phyloP scores from a whole-genome alignment of 768 basidiomycete genomes.

The Tricholoma saponaceum region DNA sequence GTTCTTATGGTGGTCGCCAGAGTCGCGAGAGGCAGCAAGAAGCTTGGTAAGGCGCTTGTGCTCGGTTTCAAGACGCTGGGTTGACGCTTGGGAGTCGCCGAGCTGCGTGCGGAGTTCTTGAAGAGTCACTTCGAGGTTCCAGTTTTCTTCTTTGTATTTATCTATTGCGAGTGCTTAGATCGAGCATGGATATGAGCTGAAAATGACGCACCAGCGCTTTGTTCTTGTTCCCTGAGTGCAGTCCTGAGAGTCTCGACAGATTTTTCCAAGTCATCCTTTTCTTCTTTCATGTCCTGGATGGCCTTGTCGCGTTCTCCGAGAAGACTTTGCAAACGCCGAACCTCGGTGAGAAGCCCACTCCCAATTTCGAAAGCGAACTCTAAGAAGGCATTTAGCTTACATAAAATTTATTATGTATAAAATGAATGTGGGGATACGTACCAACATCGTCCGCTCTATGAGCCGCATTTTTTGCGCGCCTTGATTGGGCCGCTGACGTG shows the following conservation, averaged over 20 bases:
- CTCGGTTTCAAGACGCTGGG: slow-evolving; percentile 74
- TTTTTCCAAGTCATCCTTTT: slow-evolving; percentile 85
- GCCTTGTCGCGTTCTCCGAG: slow-evolving; percentile 91
- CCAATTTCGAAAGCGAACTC: slow-evolving; percentile 99
- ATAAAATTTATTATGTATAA: slow-evolving; percentile 12
- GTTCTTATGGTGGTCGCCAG: slow-evolving; percentile 81
- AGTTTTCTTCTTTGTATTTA: slow-evolving; percentile 97
- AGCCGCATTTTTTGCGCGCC: slow-evolving; percentile 88
- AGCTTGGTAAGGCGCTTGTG: slow-evolving; percentile 75
- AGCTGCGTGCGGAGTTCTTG: slow-evolving; percentile 81
- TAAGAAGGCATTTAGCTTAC: slow-evolving; percentile 27
- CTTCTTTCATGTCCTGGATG: slow-evolving; percentile 87
- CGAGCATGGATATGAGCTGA: slow-evolving; percentile 2
- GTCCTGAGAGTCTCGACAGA: slow-evolving; percentile 69
- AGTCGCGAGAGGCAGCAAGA: slow-evolving; percentile 68
- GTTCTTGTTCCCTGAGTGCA: slow-evolving; percentile 77
- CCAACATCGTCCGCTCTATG: slow-evolving; percentile 88
- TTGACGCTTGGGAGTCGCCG: slow-evolving; percentile 57
- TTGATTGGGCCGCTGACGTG: slow-evolving; percentile 80
- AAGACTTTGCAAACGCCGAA: slow-evolving; percentile 85
- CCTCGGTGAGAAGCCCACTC: slow-evolving; percentile 86
- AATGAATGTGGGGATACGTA: slow-evolving; percentile 33
- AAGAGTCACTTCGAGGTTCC: slow-evolving; percentile 93
- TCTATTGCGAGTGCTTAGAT: slow-evolving; percentile 40
- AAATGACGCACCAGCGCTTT: slow-evolving; percentile 58